Percentiles rank a stretch among this genome's conserved stretches.
Evolutionary conservation across 495 filamentous ascomycete species (phyloP).

Genomic region (Daldinia vernicosa): DNA sequence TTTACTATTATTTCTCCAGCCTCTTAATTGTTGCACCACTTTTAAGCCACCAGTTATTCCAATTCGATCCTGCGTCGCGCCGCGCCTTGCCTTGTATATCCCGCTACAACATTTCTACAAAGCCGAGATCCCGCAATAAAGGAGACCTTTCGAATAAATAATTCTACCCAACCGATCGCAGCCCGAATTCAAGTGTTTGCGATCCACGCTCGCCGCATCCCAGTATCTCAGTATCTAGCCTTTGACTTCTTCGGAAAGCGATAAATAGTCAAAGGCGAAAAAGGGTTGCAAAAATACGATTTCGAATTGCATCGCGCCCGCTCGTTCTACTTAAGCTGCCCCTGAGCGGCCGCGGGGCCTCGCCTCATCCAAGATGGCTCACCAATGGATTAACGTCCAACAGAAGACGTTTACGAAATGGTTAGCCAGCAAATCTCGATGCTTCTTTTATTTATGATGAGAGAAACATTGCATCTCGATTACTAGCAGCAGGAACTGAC

Average conservation of each 20-base stretch:
- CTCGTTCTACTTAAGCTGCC: slow-evolving; percentile 30
- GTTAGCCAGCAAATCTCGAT: slow-evolving; percentile 55
- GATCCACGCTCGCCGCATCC: slow-evolving; percentile 41
- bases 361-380: slow-evolving; percentile 66
- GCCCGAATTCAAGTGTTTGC: slow-evolving; percentile 44
- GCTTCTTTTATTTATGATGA: slow-evolving; percentile 14
- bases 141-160: slow-evolving; percentile 22
- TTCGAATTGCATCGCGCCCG: slow-evolving; percentile 29
- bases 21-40: neutral
- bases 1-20: slow-evolving; percentile 2
- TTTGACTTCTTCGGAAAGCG: slow-evolving; percentile 21
- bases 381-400: slow-evolving; percentile 95
- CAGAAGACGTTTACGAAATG: slow-evolving; percentile 99
- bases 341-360: slow-evolving; percentile 52
- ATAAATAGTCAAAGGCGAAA: slow-evolving; percentile 39
- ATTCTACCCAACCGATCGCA: slow-evolving; percentile 15
- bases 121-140: slow-evolving; percentile 21
- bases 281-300: slow-evolving; percentile 44
- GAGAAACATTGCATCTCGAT: slow-evolving; percentile 27
- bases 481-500: slow-evolving; percentile 29
- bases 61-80: neutral
- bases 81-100: neutral
- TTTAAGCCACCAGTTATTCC: neutral
- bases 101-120: slow-evolving; percentile 11
- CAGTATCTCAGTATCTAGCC: slow-evolving; percentile 11